phyloP scores from a whole-genome alignment of 306 rosid genomes.

The Castanospermum australe region DNA sequence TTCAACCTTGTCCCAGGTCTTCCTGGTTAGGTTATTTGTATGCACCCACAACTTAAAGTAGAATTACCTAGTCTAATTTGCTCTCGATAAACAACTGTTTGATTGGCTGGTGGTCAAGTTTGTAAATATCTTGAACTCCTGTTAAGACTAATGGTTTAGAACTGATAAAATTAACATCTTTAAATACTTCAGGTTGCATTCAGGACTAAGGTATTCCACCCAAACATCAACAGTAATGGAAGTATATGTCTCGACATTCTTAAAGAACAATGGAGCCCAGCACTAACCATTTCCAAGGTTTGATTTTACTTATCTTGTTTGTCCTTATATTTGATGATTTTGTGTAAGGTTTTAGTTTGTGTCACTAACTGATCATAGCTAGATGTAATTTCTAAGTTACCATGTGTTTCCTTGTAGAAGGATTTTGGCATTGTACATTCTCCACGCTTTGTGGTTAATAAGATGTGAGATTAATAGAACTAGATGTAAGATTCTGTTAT shows the following conservation, averaged over 20 bases:
- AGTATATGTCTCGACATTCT: slow-evolving; percentile 91
- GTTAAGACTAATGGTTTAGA: neutral
- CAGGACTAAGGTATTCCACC: slow-evolving; percentile 95
- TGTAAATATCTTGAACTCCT: neutral
- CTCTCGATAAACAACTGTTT: neutral
- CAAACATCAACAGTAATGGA: slow-evolving; percentile 87
- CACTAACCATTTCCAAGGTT: slow-evolving; percentile 87
- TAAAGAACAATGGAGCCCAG: slow-evolving; percentile 92
- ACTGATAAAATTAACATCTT: neutral
- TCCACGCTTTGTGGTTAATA: neutral
- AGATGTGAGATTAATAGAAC: no score
- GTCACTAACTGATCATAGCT: neutral
- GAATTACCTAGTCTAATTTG: neutral
- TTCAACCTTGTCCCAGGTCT: neutral
- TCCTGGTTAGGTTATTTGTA: neutral
- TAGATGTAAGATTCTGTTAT: neutral
- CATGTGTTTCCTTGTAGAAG: neutral
- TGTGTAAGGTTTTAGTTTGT: neutral
- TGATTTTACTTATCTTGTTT: neutral
- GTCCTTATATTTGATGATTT: neutral
- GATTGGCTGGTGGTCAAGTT: neutral
- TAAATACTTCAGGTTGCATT: slow-evolving; percentile 69
- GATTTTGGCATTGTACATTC: neutral
- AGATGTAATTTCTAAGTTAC: neutral
- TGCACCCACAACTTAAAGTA: neutral